Evolutionary conservation across 1,139 yeast genomes (phyloP).

Genomic region (Tardiomyces depauwii): DNA sequence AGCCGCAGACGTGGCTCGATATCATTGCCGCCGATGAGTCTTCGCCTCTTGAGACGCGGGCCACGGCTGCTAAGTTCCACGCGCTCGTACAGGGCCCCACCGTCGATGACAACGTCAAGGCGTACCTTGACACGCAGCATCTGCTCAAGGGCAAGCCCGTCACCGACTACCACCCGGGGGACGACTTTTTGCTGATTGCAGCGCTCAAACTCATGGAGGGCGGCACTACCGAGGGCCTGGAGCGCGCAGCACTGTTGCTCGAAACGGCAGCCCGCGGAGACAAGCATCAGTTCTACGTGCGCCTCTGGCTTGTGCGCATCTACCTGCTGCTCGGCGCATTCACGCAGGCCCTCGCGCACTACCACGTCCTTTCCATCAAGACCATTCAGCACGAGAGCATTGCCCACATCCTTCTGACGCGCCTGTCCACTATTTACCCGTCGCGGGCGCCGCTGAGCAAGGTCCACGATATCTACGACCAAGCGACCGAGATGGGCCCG

Average conservation of each 20-base stretch:
- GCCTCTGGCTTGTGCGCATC: constrained; percentile 59
- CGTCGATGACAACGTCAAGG: constrained; percentile 22
- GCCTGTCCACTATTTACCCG: constrained; percentile 35
- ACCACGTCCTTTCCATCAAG: constrained; percentile 48
- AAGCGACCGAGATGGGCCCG: constrained; percentile 38
- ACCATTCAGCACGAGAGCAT: constrained; percentile 74
- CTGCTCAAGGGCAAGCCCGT: constrained; percentile 31
- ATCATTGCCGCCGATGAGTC: constrained; percentile 7
- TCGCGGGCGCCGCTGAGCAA: constrained; percentile 7
- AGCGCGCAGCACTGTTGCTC: constrained; percentile 32
- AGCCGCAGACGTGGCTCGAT: constrained; percentile 31
- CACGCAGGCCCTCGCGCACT: constrained; percentile 39
- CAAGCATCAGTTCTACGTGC: constrained; percentile 52
- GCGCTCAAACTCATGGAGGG: constrained; percentile 13
- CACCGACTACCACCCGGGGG: constrained; percentile 56
- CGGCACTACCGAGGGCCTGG: constrained; percentile 10
- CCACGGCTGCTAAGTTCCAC: neutral
- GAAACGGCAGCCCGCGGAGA: constrained; percentile 41
- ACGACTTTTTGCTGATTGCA: constrained; percentile 50
- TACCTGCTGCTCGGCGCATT: constrained; percentile 51
- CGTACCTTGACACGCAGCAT: constrained; percentile 26
- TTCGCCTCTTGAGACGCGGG: neutral
- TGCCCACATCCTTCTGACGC: constrained; percentile 42
- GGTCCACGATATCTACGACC: constrained; percentile 37
- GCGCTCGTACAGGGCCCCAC: neutral